A percentile compares a stretch with the other conserved stretches of the same genome.
Conservation (phyloP, 306 rosid genomes). For the Cucurbita maxima region DNA sequence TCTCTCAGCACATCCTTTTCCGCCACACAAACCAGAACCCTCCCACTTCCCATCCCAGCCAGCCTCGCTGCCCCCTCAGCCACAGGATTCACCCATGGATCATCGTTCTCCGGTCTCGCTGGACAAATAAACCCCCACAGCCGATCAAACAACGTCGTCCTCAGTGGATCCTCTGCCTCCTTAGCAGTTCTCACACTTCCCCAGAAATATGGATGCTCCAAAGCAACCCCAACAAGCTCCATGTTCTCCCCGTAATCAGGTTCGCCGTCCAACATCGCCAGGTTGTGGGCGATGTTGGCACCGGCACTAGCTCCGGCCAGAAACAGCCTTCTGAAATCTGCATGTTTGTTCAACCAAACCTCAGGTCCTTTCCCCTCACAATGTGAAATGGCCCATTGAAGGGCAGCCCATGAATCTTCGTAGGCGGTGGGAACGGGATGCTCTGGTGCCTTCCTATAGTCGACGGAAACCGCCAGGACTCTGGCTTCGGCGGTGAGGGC, state of each 20-base stretch:
- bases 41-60: neutral
- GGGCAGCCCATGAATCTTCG: slow-evolving; percentile 13
- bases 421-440: slow-evolving; percentile 17
- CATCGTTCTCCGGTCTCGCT: slow-evolving; percentile 5
- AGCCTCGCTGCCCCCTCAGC: slow-evolving; percentile 6
- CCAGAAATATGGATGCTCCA: slow-evolving; percentile 14
- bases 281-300: slow-evolving; percentile 15
- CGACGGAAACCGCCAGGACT: slow-evolving; percentile 8
- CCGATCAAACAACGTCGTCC: neutral
- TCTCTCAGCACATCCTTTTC: slow-evolving; percentile 17
- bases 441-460: slow-evolving; percentile 20
- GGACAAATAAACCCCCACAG: slow-evolving; percentile 10
- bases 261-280: slow-evolving; percentile 11
- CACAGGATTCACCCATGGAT: slow-evolving; percentile 13
- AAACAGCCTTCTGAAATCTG: slow-evolving; percentile 12
- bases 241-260: neutral
- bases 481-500: slow-evolving; percentile 10
- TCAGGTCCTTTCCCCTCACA: slow-evolving; percentile 12
- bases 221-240: slow-evolving; percentile 1
- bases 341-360: slow-evolving; percentile 11
- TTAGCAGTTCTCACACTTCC: neutral
- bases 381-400: slow-evolving; percentile 14
- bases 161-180: neutral
- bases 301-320: slow-evolving; percentile 18
- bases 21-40: slow-evolving; percentile 16